phyloP scores from a whole-genome alignment of 805 yeast genomes.

The Monosporozyma aerobia region DNA sequence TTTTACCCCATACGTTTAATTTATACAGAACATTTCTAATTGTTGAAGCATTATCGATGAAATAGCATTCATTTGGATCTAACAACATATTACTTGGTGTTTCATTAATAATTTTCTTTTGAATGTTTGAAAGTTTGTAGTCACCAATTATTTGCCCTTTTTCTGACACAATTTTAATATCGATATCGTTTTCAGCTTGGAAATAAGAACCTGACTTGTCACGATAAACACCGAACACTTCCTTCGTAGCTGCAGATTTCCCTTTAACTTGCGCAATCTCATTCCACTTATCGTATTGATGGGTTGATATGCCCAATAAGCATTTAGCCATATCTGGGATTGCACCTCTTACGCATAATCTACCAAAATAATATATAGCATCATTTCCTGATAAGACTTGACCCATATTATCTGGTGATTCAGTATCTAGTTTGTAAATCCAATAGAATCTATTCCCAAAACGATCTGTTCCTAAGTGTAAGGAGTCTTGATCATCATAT shows the following conservation, averaged over 20 bases:
- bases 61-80: slow-evolving; percentile 53
- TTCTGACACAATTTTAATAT: slow-evolving; percentile 13
- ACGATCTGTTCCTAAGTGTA: slow-evolving; percentile 70
- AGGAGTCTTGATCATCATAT: slow-evolving; percentile 23
- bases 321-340: slow-evolving; percentile 35
- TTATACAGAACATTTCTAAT: slow-evolving; percentile 45
- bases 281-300: slow-evolving; percentile 24
- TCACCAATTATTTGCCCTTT: slow-evolving; percentile 10
- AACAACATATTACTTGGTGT: slow-evolving; percentile 43
- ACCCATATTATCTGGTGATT: slow-evolving; percentile 30
- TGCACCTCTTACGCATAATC: slow-evolving; percentile 91
- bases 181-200: slow-evolving; percentile 10
- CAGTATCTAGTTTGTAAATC: slow-evolving; percentile 52
- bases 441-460: slow-evolving; percentile 87
- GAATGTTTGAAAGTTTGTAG: slow-evolving; percentile 22
- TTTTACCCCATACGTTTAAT: slow-evolving; percentile 61
- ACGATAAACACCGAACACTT: slow-evolving; percentile 15
- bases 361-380: slow-evolving; percentile 48
- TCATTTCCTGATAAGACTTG: not conserved
- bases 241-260: slow-evolving; percentile 16
- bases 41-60: slow-evolving; percentile 48
- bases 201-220: slow-evolving; percentile 15
- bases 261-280: slow-evolving; percentile 12
- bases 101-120: slow-evolving; percentile 61
- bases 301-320: slow-evolving; percentile 24